Evolutionary conservation across 345 rosid genomes (phyloP), one percentile per base, ranked within the genome.

Genomic region (Eucalyptus melliodora): DNA sequence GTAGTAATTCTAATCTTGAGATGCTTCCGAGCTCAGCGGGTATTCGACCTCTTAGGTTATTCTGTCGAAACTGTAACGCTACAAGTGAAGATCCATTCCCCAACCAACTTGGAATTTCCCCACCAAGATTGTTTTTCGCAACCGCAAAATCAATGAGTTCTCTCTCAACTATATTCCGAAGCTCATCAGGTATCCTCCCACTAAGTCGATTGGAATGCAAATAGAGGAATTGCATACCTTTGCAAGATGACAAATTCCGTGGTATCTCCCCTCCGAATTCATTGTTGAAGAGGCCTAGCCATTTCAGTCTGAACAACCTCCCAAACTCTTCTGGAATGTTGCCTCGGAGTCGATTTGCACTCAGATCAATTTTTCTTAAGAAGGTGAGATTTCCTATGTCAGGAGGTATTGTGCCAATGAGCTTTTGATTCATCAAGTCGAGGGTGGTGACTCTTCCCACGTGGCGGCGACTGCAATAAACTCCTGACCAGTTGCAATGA

Each of bases 1-100:
- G 0, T 24, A 59, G 11, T 4, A 2, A 0, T 24, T 26, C 6
- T 26, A 59, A 9, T 59, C 12, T 59, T 59, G n/a, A 59, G 14
- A 24, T 24, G 65, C 65, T 59, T 59, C 15, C n/a, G 15, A 59
- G 27, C 65, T 59, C 15, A 0, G n/a, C n/a, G 0, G n/a, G 7
- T 59, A 59, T 59, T 59, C 3, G n/a, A 59, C 65, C 65, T 59
- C n/a, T 24, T 26, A 59, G n/a, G 13, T 59, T 5, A 24, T 59
- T 59, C 10, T 2, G 0, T 6, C 3, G 2, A 4, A 59, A 9
- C 1, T 8, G 0, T 5, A 59, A 59, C 7, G 5, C 0, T 59
- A 23, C 1, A 59, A 59, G 65, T 26, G 65, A 59, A 59, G 65
- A 59, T 59, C 65, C 65, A 10, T 59, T 59, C 65, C 65, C 65